A percentile compares a stretch with the other conserved stretches of the same genome.
These are phyloP conservation scores for Mycena olivaceomarginata DNA, from an alignment of 768 basidiomycete species.

Conservation along the genomic window DNA sequence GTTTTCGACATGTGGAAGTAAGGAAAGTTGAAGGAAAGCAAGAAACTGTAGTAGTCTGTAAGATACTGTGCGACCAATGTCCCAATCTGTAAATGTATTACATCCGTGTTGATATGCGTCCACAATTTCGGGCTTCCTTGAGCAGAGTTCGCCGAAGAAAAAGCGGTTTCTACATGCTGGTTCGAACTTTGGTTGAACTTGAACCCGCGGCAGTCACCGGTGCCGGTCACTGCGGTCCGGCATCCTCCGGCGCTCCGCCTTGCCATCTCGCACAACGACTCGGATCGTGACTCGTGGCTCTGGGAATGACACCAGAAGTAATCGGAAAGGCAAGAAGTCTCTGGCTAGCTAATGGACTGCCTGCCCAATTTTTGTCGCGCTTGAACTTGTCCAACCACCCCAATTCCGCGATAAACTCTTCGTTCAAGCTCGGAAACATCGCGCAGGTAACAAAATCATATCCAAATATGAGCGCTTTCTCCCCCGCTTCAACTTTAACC, in stretches of 20 bases:
- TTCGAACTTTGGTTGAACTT: no score
- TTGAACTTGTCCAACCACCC: constrained; percentile 61
- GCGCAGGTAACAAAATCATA: constrained; percentile 64
- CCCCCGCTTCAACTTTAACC: neutral
- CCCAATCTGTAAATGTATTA: neutral
- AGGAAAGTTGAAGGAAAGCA: neutral
- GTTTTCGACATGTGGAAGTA: constrained; percentile 85
- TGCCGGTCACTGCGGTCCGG: no score
- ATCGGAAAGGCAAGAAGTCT: constrained; percentile 47
- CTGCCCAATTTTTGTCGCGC: constrained; percentile 56
- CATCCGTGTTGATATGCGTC: neutral
- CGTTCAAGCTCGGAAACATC: constrained; percentile 71
- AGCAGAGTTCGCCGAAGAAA: no score
- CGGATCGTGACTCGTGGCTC: neutral
- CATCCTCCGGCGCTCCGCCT: no score
- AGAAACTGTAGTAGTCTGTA: neutral
- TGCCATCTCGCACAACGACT: no score
- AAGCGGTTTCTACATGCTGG: no score
- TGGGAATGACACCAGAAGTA: neutral
- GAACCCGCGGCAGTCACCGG: neutral
- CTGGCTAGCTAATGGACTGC: constrained; percentile 65
- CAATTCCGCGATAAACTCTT: constrained; percentile 69
- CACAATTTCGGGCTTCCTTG: neutral
- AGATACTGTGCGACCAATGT: neutral
- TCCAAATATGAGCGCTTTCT: constrained; percentile 16